These are phyloP conservation scores for Fusarium miscanthi DNA, from an alignment of 2,329 filamentous ascomycete species.

Conservation along the genomic window DNA sequence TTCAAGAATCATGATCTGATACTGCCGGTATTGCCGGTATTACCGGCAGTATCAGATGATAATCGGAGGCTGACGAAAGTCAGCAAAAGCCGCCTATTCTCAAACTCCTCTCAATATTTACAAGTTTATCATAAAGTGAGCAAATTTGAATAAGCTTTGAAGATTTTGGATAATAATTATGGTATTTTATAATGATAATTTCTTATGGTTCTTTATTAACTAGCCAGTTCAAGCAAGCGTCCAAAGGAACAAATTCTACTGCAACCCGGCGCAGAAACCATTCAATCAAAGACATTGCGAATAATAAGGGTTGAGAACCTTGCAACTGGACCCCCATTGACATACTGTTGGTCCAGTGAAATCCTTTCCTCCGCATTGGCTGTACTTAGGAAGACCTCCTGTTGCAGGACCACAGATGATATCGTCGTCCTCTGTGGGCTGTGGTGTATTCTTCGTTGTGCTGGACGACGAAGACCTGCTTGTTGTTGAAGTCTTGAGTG, in stretches of 20 bases:
- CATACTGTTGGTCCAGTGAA: constrained; percentile 21
- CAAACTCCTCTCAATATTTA: too few species aligned
- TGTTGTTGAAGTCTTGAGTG: constrained; percentile 23
- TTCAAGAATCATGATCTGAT: not conserved
- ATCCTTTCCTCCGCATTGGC: constrained; percentile 32
- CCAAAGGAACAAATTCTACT: not conserved
- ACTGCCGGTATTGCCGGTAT: not conserved
- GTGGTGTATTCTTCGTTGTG: not conserved
- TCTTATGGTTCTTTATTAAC: too few species aligned
- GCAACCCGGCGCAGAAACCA: not conserved
- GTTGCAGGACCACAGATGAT: constrained; percentile 31
- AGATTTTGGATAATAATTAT: accelerated
- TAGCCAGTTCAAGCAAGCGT: not conserved
- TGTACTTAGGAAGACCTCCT: constrained; percentile 38
- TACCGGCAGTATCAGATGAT: too few species aligned
- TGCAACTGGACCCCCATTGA: constrained; percentile 31
- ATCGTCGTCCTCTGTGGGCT: constrained; percentile 16
- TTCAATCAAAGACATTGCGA: constrained; percentile 33
- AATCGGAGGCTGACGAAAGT: not conserved
- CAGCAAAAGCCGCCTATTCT: not conserved
- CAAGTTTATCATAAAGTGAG: accelerated
- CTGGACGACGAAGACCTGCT: not conserved
- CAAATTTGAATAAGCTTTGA: accelerated
- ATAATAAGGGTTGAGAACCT: constrained; percentile 28
- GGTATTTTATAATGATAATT: accelerated